Evolutionary conservation across 2,329 filamentous ascomycete genomes (phyloP).

Genomic region (Trichoderma sp.): DNA sequence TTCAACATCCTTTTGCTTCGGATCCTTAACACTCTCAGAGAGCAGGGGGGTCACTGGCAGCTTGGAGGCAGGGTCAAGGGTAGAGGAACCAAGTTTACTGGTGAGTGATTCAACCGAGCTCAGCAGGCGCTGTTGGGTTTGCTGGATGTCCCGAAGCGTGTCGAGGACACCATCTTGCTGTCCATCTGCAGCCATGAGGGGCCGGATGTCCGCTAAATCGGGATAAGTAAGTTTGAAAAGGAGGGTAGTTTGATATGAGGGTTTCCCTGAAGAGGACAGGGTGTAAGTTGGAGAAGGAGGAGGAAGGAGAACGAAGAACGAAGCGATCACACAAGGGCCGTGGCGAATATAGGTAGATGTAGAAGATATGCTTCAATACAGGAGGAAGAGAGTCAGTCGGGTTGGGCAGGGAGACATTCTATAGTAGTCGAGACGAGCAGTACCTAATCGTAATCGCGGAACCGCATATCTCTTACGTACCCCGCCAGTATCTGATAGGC

Average conservation of each 20-base stretch:
- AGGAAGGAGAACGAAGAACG: background rate
- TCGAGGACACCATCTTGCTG: constrained; percentile 29
- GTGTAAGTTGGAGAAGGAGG: background rate
- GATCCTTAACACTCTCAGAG: background rate
- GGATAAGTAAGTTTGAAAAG: constrained; percentile 3
- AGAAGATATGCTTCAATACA: background rate
- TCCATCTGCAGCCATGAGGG: constrained; percentile 28
- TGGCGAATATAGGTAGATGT: background rate
- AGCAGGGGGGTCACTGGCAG: background rate
- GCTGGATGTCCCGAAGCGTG: constrained; percentile 41
- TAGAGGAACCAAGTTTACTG: constrained; percentile 29
- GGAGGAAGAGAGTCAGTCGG: background rate
- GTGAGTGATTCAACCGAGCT: constrained; percentile 42
- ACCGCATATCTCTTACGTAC: constrained; percentile 4
- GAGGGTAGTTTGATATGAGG: background rate
- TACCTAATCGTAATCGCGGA: constrained; percentile 11
- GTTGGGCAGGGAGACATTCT: constrained; percentile 14
- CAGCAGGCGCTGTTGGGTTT: constrained; percentile 42
- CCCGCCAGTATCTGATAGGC: constrained; percentile 10
- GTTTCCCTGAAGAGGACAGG: background rate
- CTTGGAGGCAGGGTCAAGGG: constrained; percentile 17
- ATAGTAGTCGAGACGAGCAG: background rate
- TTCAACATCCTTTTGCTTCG: background rate
- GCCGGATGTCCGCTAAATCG: background rate
- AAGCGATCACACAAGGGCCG: background rate